Evolutionary conservation across 148 eudicot species (phyloP).

Genomic region (Drosera capensis): DNA sequence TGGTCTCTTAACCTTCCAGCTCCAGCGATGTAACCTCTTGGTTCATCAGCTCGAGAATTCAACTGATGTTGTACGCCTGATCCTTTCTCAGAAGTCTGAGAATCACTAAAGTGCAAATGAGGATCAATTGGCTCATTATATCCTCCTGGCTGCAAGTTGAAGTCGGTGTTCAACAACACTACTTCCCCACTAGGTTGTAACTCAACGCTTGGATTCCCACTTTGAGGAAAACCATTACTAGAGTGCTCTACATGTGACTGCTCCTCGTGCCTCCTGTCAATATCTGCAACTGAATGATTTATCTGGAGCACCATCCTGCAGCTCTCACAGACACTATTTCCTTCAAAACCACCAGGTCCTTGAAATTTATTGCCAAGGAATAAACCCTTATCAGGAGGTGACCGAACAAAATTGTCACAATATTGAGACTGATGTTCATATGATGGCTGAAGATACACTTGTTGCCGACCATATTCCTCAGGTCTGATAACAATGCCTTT

Average conservation of each 20-base stretch:
- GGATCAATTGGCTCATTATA: slow-evolving; percentile 39
- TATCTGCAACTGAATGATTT: slow-evolving; percentile 39
- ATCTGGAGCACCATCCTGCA: slow-evolving; percentile 46
- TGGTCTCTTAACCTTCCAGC: slow-evolving; percentile 49
- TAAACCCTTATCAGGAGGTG: slow-evolving; percentile 59
- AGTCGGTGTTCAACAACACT: slow-evolving; percentile 34
- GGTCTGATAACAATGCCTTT: too few species aligned
- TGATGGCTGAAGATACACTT: slow-evolving; percentile 21
- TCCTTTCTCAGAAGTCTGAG: slow-evolving; percentile 39
- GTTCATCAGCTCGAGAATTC: slow-evolving; percentile 35
- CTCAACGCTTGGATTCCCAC: slow-evolving; percentile 32
- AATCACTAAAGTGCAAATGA: slow-evolving; percentile 28
- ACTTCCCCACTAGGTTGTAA: slow-evolving; percentile 49
- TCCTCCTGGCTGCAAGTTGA: slow-evolving; percentile 28
- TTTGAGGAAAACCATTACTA: slow-evolving; percentile 38
- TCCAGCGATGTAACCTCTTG: slow-evolving; percentile 33
- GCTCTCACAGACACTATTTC: slow-evolving; percentile 46
- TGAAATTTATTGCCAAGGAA: slow-evolving; percentile 71
- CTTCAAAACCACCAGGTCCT: slow-evolving; percentile 33
- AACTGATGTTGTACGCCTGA: slow-evolving; percentile 35
- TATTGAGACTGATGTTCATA: slow-evolving; percentile 41
- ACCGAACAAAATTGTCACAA: slow-evolving; percentile 45
- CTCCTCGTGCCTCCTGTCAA: slow-evolving; percentile 49
- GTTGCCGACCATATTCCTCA: slow-evolving; percentile 37
- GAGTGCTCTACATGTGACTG: slow-evolving; percentile 36